These are phyloP conservation scores for Datisca glomerata DNA, from an alignment of 306 rosid genomes.

Conservation along the genomic window DNA sequence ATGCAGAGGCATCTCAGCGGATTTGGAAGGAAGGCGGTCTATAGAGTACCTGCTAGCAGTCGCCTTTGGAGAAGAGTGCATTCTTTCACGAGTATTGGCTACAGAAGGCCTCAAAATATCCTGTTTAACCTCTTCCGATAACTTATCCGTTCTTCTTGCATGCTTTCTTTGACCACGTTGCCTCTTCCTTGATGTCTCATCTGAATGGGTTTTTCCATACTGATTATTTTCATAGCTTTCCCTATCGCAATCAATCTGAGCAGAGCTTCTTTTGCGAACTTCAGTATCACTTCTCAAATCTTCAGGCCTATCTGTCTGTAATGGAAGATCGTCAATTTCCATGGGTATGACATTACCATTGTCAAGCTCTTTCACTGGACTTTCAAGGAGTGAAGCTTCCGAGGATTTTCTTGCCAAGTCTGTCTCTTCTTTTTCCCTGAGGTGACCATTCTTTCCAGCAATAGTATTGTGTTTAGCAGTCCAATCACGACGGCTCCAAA, in stretches of 20 bases:
- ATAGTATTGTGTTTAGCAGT: constrained; percentile 35
- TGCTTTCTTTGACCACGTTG: constrained; percentile 16
- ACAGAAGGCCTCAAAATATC: constrained; percentile 8
- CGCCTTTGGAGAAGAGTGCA: constrained; percentile 13
- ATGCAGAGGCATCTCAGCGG: constrained; percentile 18
- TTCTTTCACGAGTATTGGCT: constrained; percentile 14
- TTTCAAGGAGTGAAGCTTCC: constrained; percentile 12
- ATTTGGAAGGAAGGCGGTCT: constrained; percentile 14
- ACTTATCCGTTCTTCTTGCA: constrained; percentile 10
- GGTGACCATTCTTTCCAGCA: constrained; percentile 49
- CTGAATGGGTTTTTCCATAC: constrained; percentile 9
- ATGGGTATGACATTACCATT: constrained; percentile 7
- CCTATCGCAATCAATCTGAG: constrained; percentile 15
- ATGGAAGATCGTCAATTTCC: constrained; percentile 19
- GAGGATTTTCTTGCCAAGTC: constrained; percentile 16
- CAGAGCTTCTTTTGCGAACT: constrained; percentile 7
- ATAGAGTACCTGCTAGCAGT: constrained; percentile 11
- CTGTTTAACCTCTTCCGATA: constrained; percentile 17
- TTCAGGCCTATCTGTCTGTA: constrained; percentile 13
- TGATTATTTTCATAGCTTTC: constrained; percentile 21
- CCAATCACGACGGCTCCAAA: constrained; percentile 73
- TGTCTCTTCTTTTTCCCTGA: constrained; percentile 6
- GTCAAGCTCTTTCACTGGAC: constrained; percentile 11
- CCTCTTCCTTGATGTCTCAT: constrained; percentile 23
- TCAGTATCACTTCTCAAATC: constrained; percentile 13